Base-by-base conservation (phyloP, 164 flowering plant genomes). In the Nymphaea colorata region DNA sequence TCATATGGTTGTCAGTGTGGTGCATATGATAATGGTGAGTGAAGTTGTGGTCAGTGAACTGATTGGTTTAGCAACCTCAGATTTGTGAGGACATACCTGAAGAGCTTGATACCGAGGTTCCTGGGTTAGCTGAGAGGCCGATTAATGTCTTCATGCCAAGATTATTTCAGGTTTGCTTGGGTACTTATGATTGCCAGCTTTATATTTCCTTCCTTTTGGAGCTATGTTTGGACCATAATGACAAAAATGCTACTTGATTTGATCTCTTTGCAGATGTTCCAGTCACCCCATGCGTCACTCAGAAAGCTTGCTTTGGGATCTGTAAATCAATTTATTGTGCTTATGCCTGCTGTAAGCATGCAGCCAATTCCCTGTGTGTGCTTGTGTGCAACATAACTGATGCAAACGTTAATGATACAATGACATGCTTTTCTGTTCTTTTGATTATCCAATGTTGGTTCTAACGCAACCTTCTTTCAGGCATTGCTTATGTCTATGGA, bases 81-180 rank as follows among this genome's bases (percentile, higher is more conserved):
- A 92, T 95, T 60, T 92, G 98, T 81, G 99, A 95, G 67, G 99
- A 95, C 76, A 79, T 86, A 5, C 99, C 99, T 0, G 98, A 95
- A 82, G 85, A 84, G 67, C 87, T 95, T 73, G 99, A 95, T 77
- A 77, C 82, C 60, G 99, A 95, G 73, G 87, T 87, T 59, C 85
- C 96, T 65, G 98, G 97, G 60, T 73, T 90, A 75, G 66, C 88
- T 69, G 98, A 95, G 71, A 86, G 90, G 7, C 98, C 99, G n/a
- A 90, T 95, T 73, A 84, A 83, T 75, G 70, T 89, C 53, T 83
- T 95, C 67, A 85, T 95, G 69, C 98, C 98, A 7, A 81, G 96
- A 81, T 78, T 95, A 42, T 83, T 83, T 69, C 86, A 87, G 93
- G 99, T 95, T 59, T 73, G 41, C 16, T 43, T 25, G 14, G 42